Percentiles rank a stretch among this genome's conserved stretches.
These are phyloP conservation scores for Dryas octopetala DNA, from an alignment of 306 rosid genomes.

Conservation along the genomic window DNA sequence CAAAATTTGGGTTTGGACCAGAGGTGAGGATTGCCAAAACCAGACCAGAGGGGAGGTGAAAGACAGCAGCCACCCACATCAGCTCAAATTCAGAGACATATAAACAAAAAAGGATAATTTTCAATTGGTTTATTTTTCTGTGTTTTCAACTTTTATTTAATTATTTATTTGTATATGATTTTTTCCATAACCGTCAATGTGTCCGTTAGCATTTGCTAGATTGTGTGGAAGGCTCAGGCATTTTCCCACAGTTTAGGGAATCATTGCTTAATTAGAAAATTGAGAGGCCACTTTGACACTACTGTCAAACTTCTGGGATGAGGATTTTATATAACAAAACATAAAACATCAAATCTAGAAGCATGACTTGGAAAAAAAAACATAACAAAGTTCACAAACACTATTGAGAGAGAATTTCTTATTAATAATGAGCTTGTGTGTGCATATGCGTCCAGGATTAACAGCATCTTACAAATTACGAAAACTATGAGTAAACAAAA, in stretches of 20 bases:
- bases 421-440: background rate
- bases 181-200: background rate
- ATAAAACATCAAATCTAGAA: background rate
- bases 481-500: slow-evolving; percentile 15
- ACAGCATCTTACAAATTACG: background rate
- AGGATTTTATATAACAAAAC: too few relatives aligned
- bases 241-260: background rate
- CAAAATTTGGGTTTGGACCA: too few relatives aligned
- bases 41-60: too few relatives aligned
- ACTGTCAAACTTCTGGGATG: background rate
- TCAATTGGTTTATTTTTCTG: background rate
- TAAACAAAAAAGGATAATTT: too few relatives aligned
- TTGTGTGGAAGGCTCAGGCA: background rate
- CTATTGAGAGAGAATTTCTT: background rate
- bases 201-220: background rate
- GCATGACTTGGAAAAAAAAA: background rate
- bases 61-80: too few relatives aligned
- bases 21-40: background rate
- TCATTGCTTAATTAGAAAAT: background rate
- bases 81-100: too few relatives aligned
- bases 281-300: background rate
- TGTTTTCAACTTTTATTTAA: background rate
- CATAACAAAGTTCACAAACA: background rate
- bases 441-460: background rate
- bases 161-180: background rate